A percentile compares a stretch with the other conserved stretches of the same genome.
Conservation (phyloP, 768 basidiomycete genomes). For the Zangia roseola region DNA sequence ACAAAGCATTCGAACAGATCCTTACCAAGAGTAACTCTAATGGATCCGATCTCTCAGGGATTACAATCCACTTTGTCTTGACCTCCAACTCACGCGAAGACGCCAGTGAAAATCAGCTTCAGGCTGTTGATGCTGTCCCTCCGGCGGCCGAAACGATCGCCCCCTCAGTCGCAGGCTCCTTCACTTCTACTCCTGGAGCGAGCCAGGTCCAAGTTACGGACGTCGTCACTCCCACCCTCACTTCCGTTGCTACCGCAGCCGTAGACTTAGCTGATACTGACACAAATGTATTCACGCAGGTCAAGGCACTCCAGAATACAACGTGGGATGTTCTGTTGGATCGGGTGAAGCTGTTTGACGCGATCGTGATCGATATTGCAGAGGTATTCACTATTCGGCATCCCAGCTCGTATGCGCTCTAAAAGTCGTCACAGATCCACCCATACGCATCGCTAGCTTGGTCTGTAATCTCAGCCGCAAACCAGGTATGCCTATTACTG, state of each 20-base stretch:
- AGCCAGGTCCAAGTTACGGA: no score
- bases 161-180: no score
- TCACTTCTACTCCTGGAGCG: no score
- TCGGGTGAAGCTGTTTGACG: background rate
- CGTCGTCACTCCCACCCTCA: no score
- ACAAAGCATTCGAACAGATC: background rate
- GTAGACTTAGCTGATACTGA: no score
- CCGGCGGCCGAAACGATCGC: background rate
- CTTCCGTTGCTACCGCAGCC: background rate
- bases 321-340: background rate
- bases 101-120: background rate
- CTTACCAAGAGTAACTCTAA: background rate
- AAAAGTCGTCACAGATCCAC: background rate
- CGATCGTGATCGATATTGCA: background rate
- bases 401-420: background rate
- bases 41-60: background rate
- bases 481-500: background rate
- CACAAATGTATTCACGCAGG: background rate
- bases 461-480: background rate
- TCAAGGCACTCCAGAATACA: background rate
- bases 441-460: constrained; percentile 3
- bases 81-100: background rate
- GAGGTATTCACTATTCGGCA: background rate
- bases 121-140: background rate
- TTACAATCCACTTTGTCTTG: background rate